phyloP scores from a whole-genome alignment of 2,329 filamentous ascomycete genomes.

The Elsinoe perseae region DNA sequence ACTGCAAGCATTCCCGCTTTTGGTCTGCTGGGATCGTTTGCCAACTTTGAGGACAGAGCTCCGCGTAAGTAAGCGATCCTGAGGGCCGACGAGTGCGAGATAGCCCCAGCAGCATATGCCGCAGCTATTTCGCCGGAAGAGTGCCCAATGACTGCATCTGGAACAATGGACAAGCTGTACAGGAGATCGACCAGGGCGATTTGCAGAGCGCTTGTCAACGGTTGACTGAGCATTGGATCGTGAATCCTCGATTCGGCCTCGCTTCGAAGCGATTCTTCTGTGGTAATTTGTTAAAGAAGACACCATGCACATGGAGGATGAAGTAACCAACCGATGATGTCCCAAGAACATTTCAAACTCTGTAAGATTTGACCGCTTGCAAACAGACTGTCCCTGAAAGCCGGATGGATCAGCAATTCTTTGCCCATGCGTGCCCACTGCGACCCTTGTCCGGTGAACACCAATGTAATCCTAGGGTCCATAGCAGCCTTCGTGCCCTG shows the following conservation, averaged over 20 bases:
- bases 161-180: slow-evolving; percentile 19
- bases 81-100: slow-evolving; percentile 16
- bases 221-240: slow-evolving; percentile 35
- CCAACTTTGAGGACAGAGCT: slow-evolving; percentile 8
- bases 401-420: neutral
- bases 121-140: slow-evolving; percentile 30
- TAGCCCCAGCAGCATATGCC: slow-evolving; percentile 25
- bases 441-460: neutral
- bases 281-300: too few species aligned
- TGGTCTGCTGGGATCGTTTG: slow-evolving; percentile 1
- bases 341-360: too few species aligned
- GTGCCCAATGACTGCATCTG: slow-evolving; percentile 26
- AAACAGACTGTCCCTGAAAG: too few species aligned
- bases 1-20: slow-evolving; percentile 32
- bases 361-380: too few species aligned
- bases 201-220: slow-evolving; percentile 49
- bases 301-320: too few species aligned
- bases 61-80: slow-evolving; percentile 24
- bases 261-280: neutral
- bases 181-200: slow-evolving; percentile 41
- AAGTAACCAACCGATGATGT: too few species aligned
- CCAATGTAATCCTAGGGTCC: too few species aligned
- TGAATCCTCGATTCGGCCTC: neutral
- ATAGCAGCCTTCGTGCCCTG: too few species aligned
- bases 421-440: neutral